A percentile compares a stretch with the other conserved stretches of the same genome.
Conservation (phyloP, 192 early-diverging fungal genomes). For the Podila verticillata region DNA sequence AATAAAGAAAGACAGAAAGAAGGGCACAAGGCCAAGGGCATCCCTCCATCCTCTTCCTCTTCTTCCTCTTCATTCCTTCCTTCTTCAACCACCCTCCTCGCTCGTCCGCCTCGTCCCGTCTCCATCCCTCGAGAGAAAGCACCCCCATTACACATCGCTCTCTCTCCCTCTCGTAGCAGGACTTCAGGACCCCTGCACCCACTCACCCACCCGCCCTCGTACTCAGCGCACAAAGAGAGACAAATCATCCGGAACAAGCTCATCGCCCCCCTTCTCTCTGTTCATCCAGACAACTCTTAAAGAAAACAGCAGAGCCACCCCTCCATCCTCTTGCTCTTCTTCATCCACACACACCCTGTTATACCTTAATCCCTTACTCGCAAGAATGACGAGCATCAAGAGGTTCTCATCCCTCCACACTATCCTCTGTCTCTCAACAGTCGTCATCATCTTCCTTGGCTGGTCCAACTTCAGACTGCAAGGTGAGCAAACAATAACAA, state of each 20-base stretch:
- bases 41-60: background rate
- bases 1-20: too few species aligned
- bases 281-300: too few species aligned
- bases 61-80: background rate
- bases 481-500: conserved; percentile 7
- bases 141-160: background rate
- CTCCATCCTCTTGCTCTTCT: background rate
- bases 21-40: too few species aligned
- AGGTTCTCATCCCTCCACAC: conserved; percentile 45
- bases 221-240: too few species aligned
- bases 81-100: background rate
- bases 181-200: background rate
- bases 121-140: background rate
- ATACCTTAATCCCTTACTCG: background rate
- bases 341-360: background rate
- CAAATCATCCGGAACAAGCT: too few species aligned
- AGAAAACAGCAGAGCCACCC: background rate
- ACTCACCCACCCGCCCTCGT: too few species aligned
- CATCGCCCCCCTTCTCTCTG: too few species aligned
- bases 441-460: conserved; percentile 36
- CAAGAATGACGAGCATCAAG: conserved; percentile 15
- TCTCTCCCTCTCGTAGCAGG: background rate
- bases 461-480: conserved; percentile 39
- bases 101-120: background rate
- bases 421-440: conserved; percentile 26